Conservation (phyloP, 768 basidiomycete genomes). For the Tricholoma flavovirens region DNA sequence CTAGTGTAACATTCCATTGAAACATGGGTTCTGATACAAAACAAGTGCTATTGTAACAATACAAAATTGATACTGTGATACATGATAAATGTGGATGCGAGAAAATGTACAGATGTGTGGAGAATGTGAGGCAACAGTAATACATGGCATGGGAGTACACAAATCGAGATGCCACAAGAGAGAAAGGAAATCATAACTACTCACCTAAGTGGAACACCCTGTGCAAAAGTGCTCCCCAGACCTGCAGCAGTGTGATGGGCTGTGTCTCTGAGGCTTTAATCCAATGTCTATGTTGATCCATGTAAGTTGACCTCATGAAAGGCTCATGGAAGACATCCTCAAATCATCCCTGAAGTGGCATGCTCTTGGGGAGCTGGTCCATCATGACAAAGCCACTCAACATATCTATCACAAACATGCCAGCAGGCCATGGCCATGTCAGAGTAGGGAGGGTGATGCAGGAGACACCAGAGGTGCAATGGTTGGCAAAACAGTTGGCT, state of each 20-base stretch:
- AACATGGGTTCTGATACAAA: background rate
- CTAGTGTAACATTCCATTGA: no score
- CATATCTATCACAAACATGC: slow-evolving; percentile 16
- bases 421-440: slow-evolving; percentile 6
- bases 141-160: background rate
- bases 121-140: background rate
- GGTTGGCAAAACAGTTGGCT: no score
- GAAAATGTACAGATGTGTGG: no score
- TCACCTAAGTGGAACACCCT: background rate
- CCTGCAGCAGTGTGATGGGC: slow-evolving; percentile 18
- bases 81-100: no score
- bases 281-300: background rate
- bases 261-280: slow-evolving; percentile 8
- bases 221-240: background rate
- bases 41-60: background rate
- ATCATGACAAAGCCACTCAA: slow-evolving; percentile 10
- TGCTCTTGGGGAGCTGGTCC: background rate
- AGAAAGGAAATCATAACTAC: background rate
- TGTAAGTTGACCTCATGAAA: background rate
- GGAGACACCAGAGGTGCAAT: no score
- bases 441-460: background rate
- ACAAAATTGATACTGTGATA: background rate
- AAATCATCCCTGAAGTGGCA: background rate
- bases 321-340: background rate
- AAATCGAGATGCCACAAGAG: background rate